phyloP scores from a whole-genome alignment of 2,329 filamentous ascomycete genomes.

The Ceratocystis lukuohia region DNA sequence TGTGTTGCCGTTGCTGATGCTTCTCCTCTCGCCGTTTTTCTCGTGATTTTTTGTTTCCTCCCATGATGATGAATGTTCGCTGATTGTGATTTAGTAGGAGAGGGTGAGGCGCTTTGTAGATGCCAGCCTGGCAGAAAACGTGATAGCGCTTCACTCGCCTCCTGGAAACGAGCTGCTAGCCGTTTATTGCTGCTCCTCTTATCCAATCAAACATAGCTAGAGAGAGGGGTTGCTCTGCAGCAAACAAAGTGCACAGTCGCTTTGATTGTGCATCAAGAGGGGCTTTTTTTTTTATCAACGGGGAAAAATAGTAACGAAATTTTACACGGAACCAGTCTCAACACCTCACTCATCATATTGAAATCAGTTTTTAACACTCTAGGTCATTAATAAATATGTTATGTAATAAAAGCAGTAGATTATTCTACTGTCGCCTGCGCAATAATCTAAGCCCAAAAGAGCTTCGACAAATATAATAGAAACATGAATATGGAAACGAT shows the following conservation, averaged over 20 bases:
- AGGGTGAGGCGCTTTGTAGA: no score
- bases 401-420: slow-evolving; percentile 9
- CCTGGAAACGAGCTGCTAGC: neutral
- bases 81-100: neutral
- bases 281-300: neutral
- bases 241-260: no score
- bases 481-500: slow-evolving; percentile 4
- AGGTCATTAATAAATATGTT: neutral
- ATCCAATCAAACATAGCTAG: neutral
- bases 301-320: no score
- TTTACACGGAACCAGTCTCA: no score
- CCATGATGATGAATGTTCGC: neutral
- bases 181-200: neutral
- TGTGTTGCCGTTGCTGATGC: slow-evolving; percentile 20
- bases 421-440: slow-evolving; percentile 10
- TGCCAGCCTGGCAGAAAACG: no score
- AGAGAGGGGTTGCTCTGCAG: neutral
- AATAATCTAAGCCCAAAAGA: neutral
- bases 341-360: no score
- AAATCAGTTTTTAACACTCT: neutral
- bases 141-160: neutral
- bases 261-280: neutral
- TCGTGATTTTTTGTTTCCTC: neutral
- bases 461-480: slow-evolving; percentile 5
- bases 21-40: slow-evolving; percentile 5